These are phyloP conservation scores for Hyparrhenia diplandra DNA, from an alignment of 176 grass and related monocot genomes.

Conservation along the genomic window DNA sequence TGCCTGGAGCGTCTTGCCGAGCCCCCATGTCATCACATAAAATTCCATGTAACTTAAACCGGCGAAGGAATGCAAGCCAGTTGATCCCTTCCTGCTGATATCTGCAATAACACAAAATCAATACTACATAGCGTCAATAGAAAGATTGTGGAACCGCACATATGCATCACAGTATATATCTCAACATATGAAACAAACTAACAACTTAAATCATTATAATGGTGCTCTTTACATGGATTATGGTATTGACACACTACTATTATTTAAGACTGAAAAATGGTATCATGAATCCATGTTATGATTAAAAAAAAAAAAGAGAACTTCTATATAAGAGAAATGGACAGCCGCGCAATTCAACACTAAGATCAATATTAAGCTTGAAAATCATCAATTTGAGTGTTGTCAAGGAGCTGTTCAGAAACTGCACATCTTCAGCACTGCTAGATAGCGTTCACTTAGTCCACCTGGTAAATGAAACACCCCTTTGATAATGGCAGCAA, in stretches of 20 bases:
- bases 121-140: background rate
- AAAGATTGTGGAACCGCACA: conserved; percentile 1
- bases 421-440: conserved; percentile 80
- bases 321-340: conserved; percentile 15
- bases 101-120: conserved; percentile 38
- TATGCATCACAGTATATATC: background rate
- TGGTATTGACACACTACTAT: background rate
- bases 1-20: conserved; percentile 98
- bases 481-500: conserved; percentile 89
- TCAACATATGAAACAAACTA: conserved; percentile 12
- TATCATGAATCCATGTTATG: background rate
- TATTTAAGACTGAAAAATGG: background rate
- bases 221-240: background rate
- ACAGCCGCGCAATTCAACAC: conserved; percentile 90
- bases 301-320: background rate
- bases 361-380: conserved; percentile 81
- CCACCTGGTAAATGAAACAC: conserved; percentile 60
- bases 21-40: conserved; percentile 99
- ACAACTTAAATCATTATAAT: background rate
- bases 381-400: conserved; percentile 96
- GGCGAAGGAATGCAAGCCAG: conserved; percentile 89
- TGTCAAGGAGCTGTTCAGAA: conserved; percentile 98
- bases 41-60: conserved; percentile 98
- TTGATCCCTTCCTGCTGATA: conserved; percentile 99
- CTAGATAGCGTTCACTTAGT: conserved; percentile 70